Base-by-base conservation (phyloP, 169 alveolate genomes). In the Cryptosporidium viatorum region DNA sequence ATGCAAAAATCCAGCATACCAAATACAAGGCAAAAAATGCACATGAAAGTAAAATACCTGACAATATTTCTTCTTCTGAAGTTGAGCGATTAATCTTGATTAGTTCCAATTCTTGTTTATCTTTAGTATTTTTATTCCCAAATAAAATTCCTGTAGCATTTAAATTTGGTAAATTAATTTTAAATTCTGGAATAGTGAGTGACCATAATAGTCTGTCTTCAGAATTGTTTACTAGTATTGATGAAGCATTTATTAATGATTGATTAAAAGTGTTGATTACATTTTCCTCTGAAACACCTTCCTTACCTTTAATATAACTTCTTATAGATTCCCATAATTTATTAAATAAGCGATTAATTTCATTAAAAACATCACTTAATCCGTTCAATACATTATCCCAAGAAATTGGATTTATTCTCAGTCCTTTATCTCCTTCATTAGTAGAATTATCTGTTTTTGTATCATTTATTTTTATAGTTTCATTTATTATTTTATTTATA, bases 11-110 rank as follows among this genome's bases (percentile, higher is more conserved):
- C 89, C 89, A 80, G 23, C 89, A 80, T 3, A 65, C 62, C 26
- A 80, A 59, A 65, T 59, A 80, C n/a, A 80, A 37, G 7, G 80
- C 75, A 80, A 80, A 62, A n/a, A 43, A 80, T 37, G 68, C 58
- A 48, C 73, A 80, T 31, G 89, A 80, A 21, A 80, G 50, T 9
- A 80, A 12, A 59, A 80, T 35, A 5, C 69, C 80, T 33, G 89
- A 80, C 2, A 80, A 39, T 31, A 80, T 62, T n/a, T 80, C 89
- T 33, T 80, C 89, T n/a, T 80, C 89, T 3, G 86, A 73, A 52
- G 86, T 73, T 16, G 86, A 73, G 45, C 52, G 48, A 26, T 73
- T 73, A 31, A 73, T 73, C 8, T 37, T 73, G 16, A 73, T 51
- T 41, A 73, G 48, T 26, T 73, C 86, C n/a, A 55, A 14, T 2